Base-by-base conservation (phyloP, 352 stramenopile genomes). In the Halophytophthora batemanensis region DNA sequence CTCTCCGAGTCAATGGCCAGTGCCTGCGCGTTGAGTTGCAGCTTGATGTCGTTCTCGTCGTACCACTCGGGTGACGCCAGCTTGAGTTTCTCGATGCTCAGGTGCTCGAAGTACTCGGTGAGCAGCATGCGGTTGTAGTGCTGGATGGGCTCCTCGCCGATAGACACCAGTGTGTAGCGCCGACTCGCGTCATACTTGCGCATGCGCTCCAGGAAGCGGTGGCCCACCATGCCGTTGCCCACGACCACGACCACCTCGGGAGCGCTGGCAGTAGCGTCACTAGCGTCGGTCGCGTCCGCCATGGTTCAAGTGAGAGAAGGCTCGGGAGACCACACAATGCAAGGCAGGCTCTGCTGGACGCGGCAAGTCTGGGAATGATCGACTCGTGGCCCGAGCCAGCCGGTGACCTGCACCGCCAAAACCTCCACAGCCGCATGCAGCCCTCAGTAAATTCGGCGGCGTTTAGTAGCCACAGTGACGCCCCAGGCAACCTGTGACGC, bases 41-140 rank as follows among this genome's bases (percentile, higher is more conserved):
- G 51, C 29, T 93, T 79, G 39, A 97, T 71, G n/a, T 64, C 60
- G 31, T 86, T 77, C 38, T 96, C 80, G 0, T 68, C 58, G 57
- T 97, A 98, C 90, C 90, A 98, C 28, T 80, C 69, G 11, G 76
- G 77, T 2, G 70, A 73, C 12, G 88, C 93, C 55, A 98, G 83
- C 50, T 75, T 85, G 25, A 98, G 70, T 40, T 77, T 77, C 8
- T 91, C 86, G 25, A 91, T 74, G 70, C 93, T 80, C 22, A 86
- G 66, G 31, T 95, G 95, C 64, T 96, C 88, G 71, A 98, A 98
- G 74, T 96, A 97, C 38, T 87, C 87, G 49, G 84, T 96, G 2
- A 98, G 74, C 51, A 89, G 79, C 68, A 98, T 94, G 37, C 91
- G 86, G 67, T 98, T 96, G 72, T 98, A 98, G 49, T 93, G 89